Percentiles rank a stretch among this genome's conserved stretches.
Conservation (phyloP, 148 eudicot genomes). For the Silene latifolia region DNA sequence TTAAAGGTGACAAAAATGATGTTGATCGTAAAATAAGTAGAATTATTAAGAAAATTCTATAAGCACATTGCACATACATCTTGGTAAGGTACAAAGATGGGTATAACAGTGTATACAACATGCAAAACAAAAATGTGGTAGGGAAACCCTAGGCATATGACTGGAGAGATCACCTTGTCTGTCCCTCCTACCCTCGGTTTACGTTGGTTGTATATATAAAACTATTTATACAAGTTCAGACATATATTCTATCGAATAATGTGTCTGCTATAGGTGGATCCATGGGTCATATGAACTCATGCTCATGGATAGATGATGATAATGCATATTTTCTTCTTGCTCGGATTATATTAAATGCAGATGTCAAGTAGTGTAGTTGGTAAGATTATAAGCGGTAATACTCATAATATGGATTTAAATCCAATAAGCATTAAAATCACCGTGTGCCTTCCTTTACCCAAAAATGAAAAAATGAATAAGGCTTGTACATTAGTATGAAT, state of each 20-base stretch:
- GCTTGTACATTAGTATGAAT: too few relatives aligned
- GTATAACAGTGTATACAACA: background rate
- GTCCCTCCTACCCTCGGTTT: slow-evolving; percentile 22
- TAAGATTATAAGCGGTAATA: too few relatives aligned
- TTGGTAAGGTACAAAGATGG: background rate
- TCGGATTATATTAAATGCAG: too few relatives aligned
- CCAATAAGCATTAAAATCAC: too few relatives aligned
- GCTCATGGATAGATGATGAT: too few relatives aligned
- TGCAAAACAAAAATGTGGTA: slow-evolving; percentile 13
- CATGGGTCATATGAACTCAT: background rate
- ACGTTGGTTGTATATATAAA: background rate
- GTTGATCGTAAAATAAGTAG: slow-evolving; percentile 7
- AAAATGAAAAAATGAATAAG: too few relatives aligned
- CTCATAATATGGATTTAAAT: too few relatives aligned
- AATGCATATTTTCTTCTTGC: too few relatives aligned
- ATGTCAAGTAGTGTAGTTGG: too few relatives aligned
- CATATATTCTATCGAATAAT: slow-evolving; percentile 14
- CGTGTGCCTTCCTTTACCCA: too few relatives aligned
- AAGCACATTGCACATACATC: background rate
- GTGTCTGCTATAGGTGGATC: background rate
- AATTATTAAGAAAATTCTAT: slow-evolving; percentile 18
- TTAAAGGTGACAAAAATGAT: slow-evolving; percentile 20
- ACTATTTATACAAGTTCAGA: background rate
- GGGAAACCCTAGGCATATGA: slow-evolving; percentile 35
- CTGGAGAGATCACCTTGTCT: slow-evolving; percentile 21